Conservation (phyloP, 805 yeast species). For the Wickerhamiella nectarea region DNA sequence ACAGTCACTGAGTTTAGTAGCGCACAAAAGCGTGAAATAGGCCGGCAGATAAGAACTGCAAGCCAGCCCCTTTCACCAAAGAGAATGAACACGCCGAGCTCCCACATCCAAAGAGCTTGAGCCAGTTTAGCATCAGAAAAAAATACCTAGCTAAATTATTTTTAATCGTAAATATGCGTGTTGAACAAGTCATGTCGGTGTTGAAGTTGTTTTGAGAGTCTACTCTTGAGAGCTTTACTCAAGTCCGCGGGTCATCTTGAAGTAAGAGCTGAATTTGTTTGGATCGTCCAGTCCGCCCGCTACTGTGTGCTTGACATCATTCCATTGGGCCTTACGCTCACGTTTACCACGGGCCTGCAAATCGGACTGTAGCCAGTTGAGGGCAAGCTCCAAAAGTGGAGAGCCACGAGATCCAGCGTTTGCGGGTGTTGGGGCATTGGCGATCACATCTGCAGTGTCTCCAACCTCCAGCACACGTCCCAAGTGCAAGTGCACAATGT, state of each 20-base stretch:
- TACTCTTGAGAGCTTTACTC: not conserved
- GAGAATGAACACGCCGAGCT: conserved; percentile 5
- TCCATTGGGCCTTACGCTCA: conserved; percentile 42
- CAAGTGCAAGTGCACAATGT: conserved; percentile 59
- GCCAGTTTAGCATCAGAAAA: too few species aligned
- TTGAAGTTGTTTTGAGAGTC: not conserved
- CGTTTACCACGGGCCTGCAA: conserved; percentile 41
- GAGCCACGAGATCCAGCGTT: conserved; percentile 15
- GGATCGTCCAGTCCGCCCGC: conserved; percentile 20
- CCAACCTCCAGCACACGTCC: conserved; percentile 37
- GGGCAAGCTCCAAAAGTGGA: conserved; percentile 26
- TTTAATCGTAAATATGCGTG: not conserved
- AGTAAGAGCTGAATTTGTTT: conserved; percentile 20
- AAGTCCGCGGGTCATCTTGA: conserved; percentile 20
- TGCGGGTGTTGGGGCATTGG: conserved; percentile 7
- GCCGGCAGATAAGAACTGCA: conserved; percentile 22
- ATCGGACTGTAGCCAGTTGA: conserved; percentile 28
- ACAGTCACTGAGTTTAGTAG: conserved; percentile 4
- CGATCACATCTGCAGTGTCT: conserved; percentile 16
- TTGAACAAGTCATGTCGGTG: not conserved
- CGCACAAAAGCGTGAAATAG: conserved; percentile 14
- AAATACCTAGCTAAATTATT: not conserved
- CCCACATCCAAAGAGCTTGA: not conserved
- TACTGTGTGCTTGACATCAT: conserved; percentile 30
- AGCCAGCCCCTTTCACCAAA: conserved; percentile 24